Percentiles rank a stretch among this genome's conserved stretches.
Conservation (phyloP, 305 asterid genomes). For the Solanum hybrid region DNA sequence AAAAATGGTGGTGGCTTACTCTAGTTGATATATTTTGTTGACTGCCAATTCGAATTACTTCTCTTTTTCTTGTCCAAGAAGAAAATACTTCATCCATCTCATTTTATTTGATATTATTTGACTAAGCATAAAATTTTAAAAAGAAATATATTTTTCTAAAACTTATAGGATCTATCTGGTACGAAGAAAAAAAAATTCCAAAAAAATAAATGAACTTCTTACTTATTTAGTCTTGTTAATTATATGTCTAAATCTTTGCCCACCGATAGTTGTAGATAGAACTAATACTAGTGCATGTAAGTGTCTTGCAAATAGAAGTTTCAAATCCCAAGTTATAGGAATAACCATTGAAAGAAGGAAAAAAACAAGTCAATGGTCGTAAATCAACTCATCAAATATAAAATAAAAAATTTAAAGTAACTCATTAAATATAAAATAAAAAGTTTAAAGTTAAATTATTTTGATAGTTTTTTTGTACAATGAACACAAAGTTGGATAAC, state of each 20-base stretch:
- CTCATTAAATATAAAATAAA: no score
- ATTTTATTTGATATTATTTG: not conserved
- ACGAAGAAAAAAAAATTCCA: not conserved
- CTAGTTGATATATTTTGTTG: not conserved
- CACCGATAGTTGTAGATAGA: not conserved
- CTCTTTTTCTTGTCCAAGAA: not conserved
- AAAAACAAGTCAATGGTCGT: accelerated
- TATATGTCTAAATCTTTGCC: accelerated
- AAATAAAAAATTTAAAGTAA: no score
- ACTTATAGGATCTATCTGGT: not conserved
- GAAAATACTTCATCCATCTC: not conserved
- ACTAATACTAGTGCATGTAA: not conserved
- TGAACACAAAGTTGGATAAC: not conserved
- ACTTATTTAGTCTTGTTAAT: not conserved
- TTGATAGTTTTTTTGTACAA: no score
- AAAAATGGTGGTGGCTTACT: not conserved
- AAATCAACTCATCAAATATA: not conserved
- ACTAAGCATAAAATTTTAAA: not conserved
- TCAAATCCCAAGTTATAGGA: not conserved
- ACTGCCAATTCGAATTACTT: not conserved
- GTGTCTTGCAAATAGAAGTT: not conserved
- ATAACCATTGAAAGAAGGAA: not conserved
- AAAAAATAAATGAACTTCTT: not conserved
- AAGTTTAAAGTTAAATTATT: not conserved
- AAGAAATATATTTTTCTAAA: not conserved